These are phyloP conservation scores for Mortierella alpina DNA, from an alignment of 192 early-diverging fungal genomes.

Conservation along the genomic window DNA sequence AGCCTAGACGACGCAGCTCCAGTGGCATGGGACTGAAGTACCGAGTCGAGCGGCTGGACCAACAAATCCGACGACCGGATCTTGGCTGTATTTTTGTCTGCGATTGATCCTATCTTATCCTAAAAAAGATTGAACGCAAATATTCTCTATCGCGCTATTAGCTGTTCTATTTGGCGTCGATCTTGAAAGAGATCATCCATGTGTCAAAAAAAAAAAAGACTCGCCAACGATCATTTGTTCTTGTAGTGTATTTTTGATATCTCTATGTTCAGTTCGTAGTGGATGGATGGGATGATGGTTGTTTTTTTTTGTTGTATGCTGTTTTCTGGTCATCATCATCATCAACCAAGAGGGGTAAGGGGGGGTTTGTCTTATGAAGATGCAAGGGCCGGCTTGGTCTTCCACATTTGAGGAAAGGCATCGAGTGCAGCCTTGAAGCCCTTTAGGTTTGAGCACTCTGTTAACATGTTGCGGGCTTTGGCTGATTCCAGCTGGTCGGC, in stretches of 20 bases:
- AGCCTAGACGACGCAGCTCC: neutral
- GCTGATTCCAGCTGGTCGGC: slow-evolving; percentile 38
- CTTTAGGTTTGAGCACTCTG: slow-evolving; percentile 56
- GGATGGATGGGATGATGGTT: neutral
- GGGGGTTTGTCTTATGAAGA: neutral
- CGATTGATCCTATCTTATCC: slow-evolving; percentile 6
- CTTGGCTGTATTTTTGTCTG: slow-evolving; percentile 42
- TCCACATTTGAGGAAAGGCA: slow-evolving; percentile 37
- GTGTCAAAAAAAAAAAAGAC: too few species aligned
- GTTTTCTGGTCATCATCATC: neutral
- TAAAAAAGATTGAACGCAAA: neutral
- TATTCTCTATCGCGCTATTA: neutral
- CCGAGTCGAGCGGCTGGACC: slow-evolving; percentile 31
- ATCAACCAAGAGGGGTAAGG: neutral
- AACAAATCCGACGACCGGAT: slow-evolving; percentile 41
- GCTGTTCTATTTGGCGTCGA: neutral
- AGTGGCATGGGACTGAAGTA: slow-evolving; percentile 11
- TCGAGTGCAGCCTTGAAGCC: slow-evolving; percentile 52
- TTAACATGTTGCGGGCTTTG: slow-evolving; percentile 53
- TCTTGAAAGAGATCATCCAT: too few species aligned
- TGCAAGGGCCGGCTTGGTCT: slow-evolving; percentile 3
- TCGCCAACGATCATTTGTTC: neutral
- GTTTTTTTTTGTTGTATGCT: neutral
- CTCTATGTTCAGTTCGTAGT: neutral
- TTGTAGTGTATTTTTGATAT: neutral